Evolutionary conservation across 2,329 filamentous ascomycete species (phyloP).

Genomic region (Penicillium verrucosum): DNA sequence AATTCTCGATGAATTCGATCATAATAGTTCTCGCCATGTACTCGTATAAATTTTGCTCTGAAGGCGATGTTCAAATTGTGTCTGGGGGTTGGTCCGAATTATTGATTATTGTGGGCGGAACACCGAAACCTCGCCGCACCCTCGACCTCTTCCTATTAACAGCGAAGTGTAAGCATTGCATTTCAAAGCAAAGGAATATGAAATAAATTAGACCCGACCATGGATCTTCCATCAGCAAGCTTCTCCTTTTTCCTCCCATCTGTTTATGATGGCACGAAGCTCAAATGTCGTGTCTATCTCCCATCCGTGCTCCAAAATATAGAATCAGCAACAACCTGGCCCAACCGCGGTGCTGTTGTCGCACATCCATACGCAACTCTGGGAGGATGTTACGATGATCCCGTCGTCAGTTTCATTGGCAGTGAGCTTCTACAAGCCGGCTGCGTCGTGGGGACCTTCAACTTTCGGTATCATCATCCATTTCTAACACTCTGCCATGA

Average conservation of each 20-base stretch:
- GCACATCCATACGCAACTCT: slow-evolving; percentile 90
- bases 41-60: background rate
- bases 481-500: background rate
- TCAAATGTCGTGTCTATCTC: slow-evolving; percentile 83
- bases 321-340: slow-evolving; percentile 28
- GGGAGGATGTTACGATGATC: slow-evolving; percentile 81
- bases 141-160: slow-evolving; percentile 1
- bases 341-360: slow-evolving; percentile 59
- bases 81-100: background rate
- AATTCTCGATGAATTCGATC: background rate
- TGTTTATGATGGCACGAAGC: slow-evolving; percentile 68
- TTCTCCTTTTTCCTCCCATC: slow-evolving; percentile 76
- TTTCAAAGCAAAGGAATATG: background rate
- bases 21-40: background rate
- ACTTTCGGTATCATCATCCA: slow-evolving; percentile 66
- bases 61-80: background rate
- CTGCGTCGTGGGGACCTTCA: slow-evolving; percentile 81
- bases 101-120: background rate
- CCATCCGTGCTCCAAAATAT: slow-evolving; percentile 42
- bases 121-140: background rate
- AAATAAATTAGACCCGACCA: slow-evolving; percentile 33
- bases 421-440: slow-evolving; percentile 64
- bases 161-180: background rate
- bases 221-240: slow-evolving; percentile 35
- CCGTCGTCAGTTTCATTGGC: slow-evolving; percentile 66